Evolutionary conservation across 2,329 filamentous ascomycete genomes (phyloP).

Genomic region (Ceratocystis eucalypticola): DNA sequence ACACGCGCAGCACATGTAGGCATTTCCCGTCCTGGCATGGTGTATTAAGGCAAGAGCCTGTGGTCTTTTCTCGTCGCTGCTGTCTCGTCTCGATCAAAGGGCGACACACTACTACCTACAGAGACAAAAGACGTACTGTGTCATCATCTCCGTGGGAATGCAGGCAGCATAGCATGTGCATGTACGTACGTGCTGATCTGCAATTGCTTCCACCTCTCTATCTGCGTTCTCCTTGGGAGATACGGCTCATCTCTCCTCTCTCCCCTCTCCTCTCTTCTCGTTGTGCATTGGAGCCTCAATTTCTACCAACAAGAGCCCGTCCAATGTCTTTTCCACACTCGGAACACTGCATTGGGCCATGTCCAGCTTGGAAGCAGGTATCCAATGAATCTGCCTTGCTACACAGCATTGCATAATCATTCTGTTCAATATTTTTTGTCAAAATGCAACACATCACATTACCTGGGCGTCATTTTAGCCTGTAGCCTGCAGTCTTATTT

Average conservation of each 20-base stretch:
- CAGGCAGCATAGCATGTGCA: not conserved
- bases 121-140: not conserved
- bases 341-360: conserved; percentile 3
- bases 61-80: not conserved
- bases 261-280: not conserved
- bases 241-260: no score
- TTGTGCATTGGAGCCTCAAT: not conserved
- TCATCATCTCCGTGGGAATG: not conserved
- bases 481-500: not conserved
- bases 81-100: not conserved
- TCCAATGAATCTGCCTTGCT: not conserved
- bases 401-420: not conserved
- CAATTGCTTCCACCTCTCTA: not conserved
- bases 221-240: no score
- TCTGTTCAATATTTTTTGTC: not conserved
- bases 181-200: not conserved
- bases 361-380: not conserved
- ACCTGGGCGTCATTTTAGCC: not conserved
- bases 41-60: no score
- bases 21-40: no score
- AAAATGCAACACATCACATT: not conserved
- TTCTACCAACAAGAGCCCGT: not conserved
- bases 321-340: not conserved
- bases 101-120: not conserved
- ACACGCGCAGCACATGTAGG: no score